phyloP scores from a whole-genome alignment of 305 asterid species.

The Stenogyne calaminthoides region DNA sequence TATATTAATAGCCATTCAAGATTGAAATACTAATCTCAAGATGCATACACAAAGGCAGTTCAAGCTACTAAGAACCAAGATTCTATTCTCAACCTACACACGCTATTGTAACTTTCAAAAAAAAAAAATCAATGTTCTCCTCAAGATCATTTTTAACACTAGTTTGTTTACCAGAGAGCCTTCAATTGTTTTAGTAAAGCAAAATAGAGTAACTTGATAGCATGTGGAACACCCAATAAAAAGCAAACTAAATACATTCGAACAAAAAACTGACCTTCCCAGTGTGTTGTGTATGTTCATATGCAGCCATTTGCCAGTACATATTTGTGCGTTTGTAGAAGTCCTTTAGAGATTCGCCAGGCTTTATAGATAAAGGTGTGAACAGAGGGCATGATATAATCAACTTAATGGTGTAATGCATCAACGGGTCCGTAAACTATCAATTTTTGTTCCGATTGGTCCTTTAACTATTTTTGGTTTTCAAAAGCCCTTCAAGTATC shows the following conservation, averaged over 20 bases:
- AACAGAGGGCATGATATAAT: conserved; percentile 10
- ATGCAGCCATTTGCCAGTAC: conserved; percentile 99
- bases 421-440: too few species aligned
- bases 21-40: too few species aligned
- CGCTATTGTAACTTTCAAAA: too few species aligned
- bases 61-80: too few species aligned
- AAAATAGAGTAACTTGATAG: neutral
- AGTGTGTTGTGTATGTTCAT: conserved; percentile 95
- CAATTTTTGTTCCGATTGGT: too few species aligned
- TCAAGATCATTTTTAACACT: neutral
- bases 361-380: conserved; percentile 44
- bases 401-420: neutral
- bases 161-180: neutral
- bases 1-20: too few species aligned
- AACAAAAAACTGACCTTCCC: conserved; percentile 74
- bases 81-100: too few species aligned
- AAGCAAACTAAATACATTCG: conserved; percentile 10
- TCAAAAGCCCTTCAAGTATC: too few species aligned
- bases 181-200: neutral
- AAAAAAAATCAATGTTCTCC: too few species aligned
- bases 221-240: neutral
- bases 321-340: conserved; percentile 88
- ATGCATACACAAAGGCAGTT: too few species aligned
- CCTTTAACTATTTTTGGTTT: too few species aligned
- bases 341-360: conserved; percentile 89